Conservation (phyloP, 2,329 filamentous ascomycete genomes). For the Monosporascus sp. region DNA sequence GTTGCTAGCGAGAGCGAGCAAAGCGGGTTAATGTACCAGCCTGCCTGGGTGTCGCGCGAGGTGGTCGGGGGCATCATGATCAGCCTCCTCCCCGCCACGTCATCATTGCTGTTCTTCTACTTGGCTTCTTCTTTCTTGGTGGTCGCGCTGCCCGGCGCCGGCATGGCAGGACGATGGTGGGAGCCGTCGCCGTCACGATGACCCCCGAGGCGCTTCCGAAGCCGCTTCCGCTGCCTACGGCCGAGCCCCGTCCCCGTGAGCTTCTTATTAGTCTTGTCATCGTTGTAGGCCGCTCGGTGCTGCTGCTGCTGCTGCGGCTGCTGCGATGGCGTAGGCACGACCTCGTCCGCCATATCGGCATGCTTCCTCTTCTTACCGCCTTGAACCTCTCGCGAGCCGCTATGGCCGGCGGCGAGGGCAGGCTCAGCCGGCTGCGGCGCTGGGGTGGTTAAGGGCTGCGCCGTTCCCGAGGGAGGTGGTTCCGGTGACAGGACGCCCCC, state of each 20-base stretch:
- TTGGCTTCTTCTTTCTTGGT: background rate
- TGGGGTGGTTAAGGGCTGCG: background rate
- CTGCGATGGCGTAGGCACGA: background rate
- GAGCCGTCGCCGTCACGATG: background rate
- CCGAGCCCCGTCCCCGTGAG: too few species aligned
- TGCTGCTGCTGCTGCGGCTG: background rate
- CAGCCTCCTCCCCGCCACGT: background rate
- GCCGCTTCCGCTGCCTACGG: background rate
- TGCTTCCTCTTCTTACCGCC: slow-evolving; percentile 1
- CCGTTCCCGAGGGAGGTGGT: background rate
- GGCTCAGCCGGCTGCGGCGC: background rate
- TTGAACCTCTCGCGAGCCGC: background rate
- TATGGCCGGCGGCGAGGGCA: background rate
- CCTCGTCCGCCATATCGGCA: too few species aligned
- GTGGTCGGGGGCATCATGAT: slow-evolving; percentile 2
- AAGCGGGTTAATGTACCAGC: too few species aligned
- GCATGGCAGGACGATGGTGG: background rate
- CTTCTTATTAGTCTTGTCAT: too few species aligned
- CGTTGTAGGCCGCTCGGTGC: background rate
- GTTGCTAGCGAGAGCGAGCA: too few species aligned
- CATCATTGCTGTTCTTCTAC: background rate
- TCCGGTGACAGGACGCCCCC: background rate
- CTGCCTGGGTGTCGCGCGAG: background rate
- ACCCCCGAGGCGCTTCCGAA: background rate
- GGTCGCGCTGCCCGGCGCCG: background rate